A percentile compares a stretch with the other conserved stretches of the same genome.
phyloP scores from a whole-genome alignment of 2,329 filamentous ascomycete species.

The Emergomyces orientalis region DNA sequence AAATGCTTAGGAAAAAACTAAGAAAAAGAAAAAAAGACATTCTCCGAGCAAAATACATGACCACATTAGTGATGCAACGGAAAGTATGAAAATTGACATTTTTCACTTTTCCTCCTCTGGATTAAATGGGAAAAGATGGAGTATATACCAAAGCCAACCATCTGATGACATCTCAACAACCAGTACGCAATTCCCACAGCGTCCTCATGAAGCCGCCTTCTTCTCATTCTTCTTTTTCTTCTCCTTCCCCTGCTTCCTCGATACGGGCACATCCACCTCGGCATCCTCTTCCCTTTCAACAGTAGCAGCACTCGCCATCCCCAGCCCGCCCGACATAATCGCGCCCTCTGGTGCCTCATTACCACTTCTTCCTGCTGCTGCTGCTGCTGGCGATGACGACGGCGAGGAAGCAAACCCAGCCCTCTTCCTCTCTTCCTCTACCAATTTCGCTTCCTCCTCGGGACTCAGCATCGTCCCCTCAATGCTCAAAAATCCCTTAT shows the following conservation, averaged over 20 bases:
- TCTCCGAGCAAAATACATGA: background rate
- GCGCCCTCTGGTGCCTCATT: background rate
- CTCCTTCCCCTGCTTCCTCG: slow-evolving; percentile 7
- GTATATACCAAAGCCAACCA: background rate
- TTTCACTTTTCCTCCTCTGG: background rate
- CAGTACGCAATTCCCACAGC: no score
- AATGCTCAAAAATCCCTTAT: slow-evolving; percentile 70
- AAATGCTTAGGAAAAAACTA: background rate
- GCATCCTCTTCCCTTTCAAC: background rate
- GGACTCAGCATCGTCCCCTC: slow-evolving; percentile 75
- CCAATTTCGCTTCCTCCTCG: slow-evolving; percentile 54
- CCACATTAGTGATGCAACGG: background rate
- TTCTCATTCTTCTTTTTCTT: slow-evolving; percentile 12
- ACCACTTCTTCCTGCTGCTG: background rate
- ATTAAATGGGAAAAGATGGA: background rate
- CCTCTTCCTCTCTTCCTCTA: slow-evolving; percentile 43
- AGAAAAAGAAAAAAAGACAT: background rate
- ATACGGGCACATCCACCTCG: background rate
- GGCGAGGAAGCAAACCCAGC: slow-evolving; percentile 23
- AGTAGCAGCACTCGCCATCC: slow-evolving; percentile 1
- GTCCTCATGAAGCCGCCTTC: slow-evolving; percentile 8
- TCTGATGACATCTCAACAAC: background rate
- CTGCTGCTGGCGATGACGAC: background rate
- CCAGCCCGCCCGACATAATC: slow-evolving; percentile 22
- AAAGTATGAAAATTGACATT: background rate